Evolutionary conservation across 169 alveolate species (phyloP), one percentile per base, ranked within the genome.

Genomic region (Cryptosporidium tyzzeri): DNA sequence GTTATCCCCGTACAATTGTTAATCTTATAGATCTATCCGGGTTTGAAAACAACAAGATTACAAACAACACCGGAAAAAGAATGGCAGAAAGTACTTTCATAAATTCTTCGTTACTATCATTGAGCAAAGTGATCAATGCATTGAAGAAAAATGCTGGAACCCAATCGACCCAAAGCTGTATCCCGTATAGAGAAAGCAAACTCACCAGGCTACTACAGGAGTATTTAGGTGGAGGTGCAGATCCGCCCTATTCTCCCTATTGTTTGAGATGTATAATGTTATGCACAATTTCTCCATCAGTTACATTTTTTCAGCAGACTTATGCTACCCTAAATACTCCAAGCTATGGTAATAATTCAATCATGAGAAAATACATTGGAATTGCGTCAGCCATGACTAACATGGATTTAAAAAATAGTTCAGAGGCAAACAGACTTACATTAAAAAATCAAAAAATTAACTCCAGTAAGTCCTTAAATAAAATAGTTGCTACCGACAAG

Each of bases 101-200:
- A n/a, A 86, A 86, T 33, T 65, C 92, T 4, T 73, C 89, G 23
- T 26, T 73, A 45, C 37, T 86, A 23, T 67, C 92, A 7, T 84
- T 86, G 48, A 84, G 89, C 53, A 74, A 84, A 37, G 86, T 86
- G 21, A 74, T 86, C 21, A 73, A 84, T 58, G 92, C 92, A 48
- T 58, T 86, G 51, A 86, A 86, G 86, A 86, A 70, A 26, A 80
- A 65, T 80, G 75, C 31, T 21, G 89, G 89, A 6, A 80, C 73
- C 7, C 61, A 62, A 2, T 62, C 67, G 18, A 33, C 75, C 26
- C 89, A 80, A n/a, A 80, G 80, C 37, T 80, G 89, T n/a, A 80
- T 80, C 3, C 92, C 92, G 39, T 86, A 86, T 69, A 74, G 92
- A 35, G 86, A 86, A 65, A 73, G 89, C n/a, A 86, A 86, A 69